A percentile compares a stretch with the other conserved stretches of the same genome.
phyloP scores from a whole-genome alignment of 495 filamentous ascomycete species.

The Trichoderma parareesei region DNA sequence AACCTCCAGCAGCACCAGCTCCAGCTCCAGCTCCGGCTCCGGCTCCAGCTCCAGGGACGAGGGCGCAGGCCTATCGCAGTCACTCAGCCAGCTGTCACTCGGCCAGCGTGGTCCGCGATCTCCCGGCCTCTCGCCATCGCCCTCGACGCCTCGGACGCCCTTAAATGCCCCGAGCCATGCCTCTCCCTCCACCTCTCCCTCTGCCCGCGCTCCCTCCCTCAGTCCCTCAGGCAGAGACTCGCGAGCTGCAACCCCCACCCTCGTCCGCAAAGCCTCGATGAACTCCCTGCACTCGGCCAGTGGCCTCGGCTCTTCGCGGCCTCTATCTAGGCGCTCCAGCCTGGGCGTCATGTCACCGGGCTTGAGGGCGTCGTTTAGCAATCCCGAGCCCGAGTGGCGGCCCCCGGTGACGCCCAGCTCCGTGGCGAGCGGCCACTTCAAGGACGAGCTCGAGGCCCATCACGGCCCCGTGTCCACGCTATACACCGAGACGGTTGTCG shows the following conservation, averaged over 20 bases:
- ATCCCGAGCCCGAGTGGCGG: slow-evolving; percentile 21
- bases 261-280: slow-evolving; percentile 46
- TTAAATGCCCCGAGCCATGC: slow-evolving; percentile 21
- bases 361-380: slow-evolving; percentile 28
- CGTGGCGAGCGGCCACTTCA: slow-evolving; percentile 62
- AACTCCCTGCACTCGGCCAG: slow-evolving; percentile 44
- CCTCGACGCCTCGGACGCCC: slow-evolving; percentile 19
- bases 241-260: slow-evolving; percentile 41
- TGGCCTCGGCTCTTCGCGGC: slow-evolving; percentile 29
- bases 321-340: slow-evolving; percentile 39
- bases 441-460: slow-evolving; percentile 58
- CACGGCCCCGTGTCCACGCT: slow-evolving; percentile 38
- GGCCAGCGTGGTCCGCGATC: slow-evolving; percentile 5
- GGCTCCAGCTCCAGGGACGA: slow-evolving; percentile 10
- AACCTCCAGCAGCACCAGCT: slow-evolving; percentile 9
- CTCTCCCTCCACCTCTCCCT: slow-evolving; percentile 21
- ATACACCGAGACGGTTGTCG: slow-evolving; percentile 61
- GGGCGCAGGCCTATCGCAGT: slow-evolving; percentile 30
- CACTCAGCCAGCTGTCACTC: slow-evolving; percentile 35
- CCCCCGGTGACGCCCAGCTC: slow-evolving; percentile 51
- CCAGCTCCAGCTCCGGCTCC: too few species aligned
- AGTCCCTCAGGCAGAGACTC: slow-evolving; percentile 41
- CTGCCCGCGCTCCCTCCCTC: slow-evolving; percentile 31
- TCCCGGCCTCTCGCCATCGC: slow-evolving; percentile 16
- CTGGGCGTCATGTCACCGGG: slow-evolving; percentile 39